Conservation (phyloP, 768 basidiomycete species). For the Pulveroboletus sp. region DNA sequence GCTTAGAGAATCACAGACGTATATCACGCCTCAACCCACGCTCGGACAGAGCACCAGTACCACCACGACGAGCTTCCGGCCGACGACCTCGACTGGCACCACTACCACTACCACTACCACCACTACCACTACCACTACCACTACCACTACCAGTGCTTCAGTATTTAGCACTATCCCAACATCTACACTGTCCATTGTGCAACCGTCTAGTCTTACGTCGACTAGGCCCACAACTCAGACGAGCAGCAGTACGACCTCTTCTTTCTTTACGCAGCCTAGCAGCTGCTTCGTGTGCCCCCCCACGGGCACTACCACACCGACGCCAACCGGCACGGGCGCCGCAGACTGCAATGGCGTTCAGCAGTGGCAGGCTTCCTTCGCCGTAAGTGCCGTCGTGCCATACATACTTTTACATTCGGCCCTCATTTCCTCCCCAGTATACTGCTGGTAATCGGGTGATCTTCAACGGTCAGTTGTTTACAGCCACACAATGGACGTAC, state of each 20-base stretch:
- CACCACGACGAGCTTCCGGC: too few relatives aligned
- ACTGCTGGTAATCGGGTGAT: constrained; percentile 20
- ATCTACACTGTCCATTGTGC: neutral
- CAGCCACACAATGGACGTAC: constrained; percentile 25
- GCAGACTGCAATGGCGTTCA: constrained; percentile 15
- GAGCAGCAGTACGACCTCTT: neutral
- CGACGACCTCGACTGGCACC: neutral
- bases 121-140: too few relatives aligned
- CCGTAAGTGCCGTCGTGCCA: constrained; percentile 4
- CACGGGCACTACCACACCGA: neutral
- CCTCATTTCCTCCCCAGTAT: constrained; percentile 18
- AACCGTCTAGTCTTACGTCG: neutral
- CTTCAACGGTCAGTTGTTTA: constrained; percentile 18
- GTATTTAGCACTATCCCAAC: neutral
- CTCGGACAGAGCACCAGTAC: too few relatives aligned
- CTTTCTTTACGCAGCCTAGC: neutral
- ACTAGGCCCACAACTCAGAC: neutral
- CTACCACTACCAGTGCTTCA: neutral
- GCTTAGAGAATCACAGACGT: too few relatives aligned
- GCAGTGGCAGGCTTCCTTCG: constrained; percentile 21
- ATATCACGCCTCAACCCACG: too few relatives aligned
- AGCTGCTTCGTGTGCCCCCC: neutral
- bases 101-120: too few relatives aligned
- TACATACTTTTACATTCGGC: accelerated
- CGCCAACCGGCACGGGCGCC: neutral